Evolutionary conservation across 2,329 filamentous ascomycete genomes (phyloP).

Genomic region (Chaetomium sp.): DNA sequence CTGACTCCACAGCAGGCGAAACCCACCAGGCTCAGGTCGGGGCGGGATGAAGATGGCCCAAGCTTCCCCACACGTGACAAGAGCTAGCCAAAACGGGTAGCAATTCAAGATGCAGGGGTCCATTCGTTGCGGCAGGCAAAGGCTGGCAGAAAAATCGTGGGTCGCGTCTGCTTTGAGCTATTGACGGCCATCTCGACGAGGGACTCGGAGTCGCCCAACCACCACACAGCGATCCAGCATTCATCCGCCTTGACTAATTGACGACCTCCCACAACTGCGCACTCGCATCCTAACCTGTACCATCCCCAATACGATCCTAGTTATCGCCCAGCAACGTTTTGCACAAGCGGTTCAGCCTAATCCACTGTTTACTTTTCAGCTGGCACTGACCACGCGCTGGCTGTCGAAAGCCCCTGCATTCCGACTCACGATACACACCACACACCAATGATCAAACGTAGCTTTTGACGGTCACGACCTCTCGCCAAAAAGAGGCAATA

Average conservation of each 20-base stretch:
- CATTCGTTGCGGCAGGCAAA: conserved; percentile 21
- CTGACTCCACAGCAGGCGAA: conserved; percentile 25
- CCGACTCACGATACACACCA: conserved; percentile 1
- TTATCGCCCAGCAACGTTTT: neutral
- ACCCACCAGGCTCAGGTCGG: neutral
- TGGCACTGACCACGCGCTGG: neutral
- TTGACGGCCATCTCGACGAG: conserved; percentile 3
- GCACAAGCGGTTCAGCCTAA: neutral
- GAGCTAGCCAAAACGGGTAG: conserved; percentile 25
- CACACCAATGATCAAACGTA: conserved; percentile 34
- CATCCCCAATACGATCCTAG: neutral
- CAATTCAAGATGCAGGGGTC: conserved; percentile 24
- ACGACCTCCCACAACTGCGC: neutral
- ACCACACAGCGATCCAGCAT: neutral
- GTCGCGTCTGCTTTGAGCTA: conserved; percentile 23
- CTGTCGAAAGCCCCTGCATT: conserved; percentile 8
- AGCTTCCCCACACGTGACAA: conserved; percentile 35
- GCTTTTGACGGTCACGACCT: conserved; percentile 39
- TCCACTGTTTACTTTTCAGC: neutral
- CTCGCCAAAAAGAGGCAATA: conserved; percentile 41
- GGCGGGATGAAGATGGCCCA: conserved; percentile 29
- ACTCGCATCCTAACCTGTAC: neutral
- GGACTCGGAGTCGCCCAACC: conserved; percentile 3
- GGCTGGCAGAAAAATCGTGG: conserved; percentile 32
- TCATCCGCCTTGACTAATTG: neutral